Evolutionary conservation across 495 filamentous ascomycete species (phyloP).

Genomic region (Aspergillus conjunctus): DNA sequence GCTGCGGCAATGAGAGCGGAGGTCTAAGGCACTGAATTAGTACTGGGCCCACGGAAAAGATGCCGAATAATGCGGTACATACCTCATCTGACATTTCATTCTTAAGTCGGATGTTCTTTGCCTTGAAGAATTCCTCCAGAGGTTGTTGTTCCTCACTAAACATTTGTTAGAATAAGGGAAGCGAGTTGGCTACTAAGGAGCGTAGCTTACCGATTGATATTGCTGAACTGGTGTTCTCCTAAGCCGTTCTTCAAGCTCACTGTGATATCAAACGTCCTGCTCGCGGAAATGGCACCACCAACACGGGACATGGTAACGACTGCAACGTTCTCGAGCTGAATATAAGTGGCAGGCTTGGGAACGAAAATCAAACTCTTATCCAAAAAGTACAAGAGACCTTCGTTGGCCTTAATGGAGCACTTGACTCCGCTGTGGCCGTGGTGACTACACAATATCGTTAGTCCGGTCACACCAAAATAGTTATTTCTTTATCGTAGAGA

Average conservation of each 20-base stretch:
- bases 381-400: conserved; percentile 94
- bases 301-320: conserved; percentile 95
- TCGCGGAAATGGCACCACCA: conserved; percentile 88
- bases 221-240: conserved; percentile 92
- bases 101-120: conserved; percentile 90
- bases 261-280: conserved; percentile 95
- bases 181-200: conserved; percentile 8
- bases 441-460: conserved; percentile 56
- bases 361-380: conserved; percentile 99
- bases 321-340: conserved; percentile 85
- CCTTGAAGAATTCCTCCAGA: conserved; percentile 92
- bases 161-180: conserved; percentile 17
- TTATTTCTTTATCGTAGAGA: background rate
- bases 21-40: conserved; percentile 23
- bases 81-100: conserved; percentile 86
- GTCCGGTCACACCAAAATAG: background rate
- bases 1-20: conserved; percentile 76
- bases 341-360: conserved; percentile 95
- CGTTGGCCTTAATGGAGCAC: conserved; percentile 98
- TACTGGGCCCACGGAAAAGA: conserved; percentile 1
- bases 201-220: conserved; percentile 81
- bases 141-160: conserved; percentile 87
- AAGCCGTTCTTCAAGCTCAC: conserved; percentile 77
- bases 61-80: conserved; percentile 26
- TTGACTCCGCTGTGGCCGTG: conserved; percentile 95